Percentiles rank a stretch among this genome's conserved stretches.
phyloP scores from a whole-genome alignment of 1,284 basidiomycete genomes.

The Melampsora larici-populina region DNA sequence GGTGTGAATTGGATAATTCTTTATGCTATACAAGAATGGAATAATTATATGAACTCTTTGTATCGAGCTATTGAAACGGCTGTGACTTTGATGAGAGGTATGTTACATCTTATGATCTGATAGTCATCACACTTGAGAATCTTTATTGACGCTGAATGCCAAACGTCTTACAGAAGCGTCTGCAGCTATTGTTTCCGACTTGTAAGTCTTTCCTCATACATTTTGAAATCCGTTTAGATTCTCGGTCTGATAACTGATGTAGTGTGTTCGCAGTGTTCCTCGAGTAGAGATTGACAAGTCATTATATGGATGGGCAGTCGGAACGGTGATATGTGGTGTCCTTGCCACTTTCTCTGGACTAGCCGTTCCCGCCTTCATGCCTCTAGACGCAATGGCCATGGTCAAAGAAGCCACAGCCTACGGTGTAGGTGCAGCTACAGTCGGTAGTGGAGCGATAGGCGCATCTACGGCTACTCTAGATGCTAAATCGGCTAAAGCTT shows the following conservation, averaged over 20 bases:
- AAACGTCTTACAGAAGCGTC: slow-evolving; percentile 18
- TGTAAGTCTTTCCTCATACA: slow-evolving; percentile 8
- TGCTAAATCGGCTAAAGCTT: background rate
- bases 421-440: slow-evolving; percentile 18
- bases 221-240: background rate
- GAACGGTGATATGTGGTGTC: slow-evolving; percentile 29
- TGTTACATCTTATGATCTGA: background rate
- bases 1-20: slow-evolving; percentile 42
- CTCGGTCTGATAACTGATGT: background rate
- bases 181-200: slow-evolving; percentile 34
- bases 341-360: slow-evolving; percentile 27
- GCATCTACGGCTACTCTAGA: background rate
- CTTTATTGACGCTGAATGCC: background rate
- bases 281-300: background rate
- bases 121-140: background rate
- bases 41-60: slow-evolving; percentile 41
- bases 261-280: slow-evolving; percentile 9
- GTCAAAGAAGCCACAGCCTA: slow-evolving; percentile 14
- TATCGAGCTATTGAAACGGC: slow-evolving; percentile 39
- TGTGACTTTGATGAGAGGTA: slow-evolving; percentile 30
- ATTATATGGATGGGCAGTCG: slow-evolving; percentile 41
- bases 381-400: slow-evolving; percentile 37
- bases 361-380: slow-evolving; percentile 26
- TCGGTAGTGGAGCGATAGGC: slow-evolving; percentile 5
- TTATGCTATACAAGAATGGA: slow-evolving; percentile 43